These are phyloP conservation scores for Abrus pulchellus DNA, from an alignment of 306 rosid genomes.

Conservation along the genomic window DNA sequence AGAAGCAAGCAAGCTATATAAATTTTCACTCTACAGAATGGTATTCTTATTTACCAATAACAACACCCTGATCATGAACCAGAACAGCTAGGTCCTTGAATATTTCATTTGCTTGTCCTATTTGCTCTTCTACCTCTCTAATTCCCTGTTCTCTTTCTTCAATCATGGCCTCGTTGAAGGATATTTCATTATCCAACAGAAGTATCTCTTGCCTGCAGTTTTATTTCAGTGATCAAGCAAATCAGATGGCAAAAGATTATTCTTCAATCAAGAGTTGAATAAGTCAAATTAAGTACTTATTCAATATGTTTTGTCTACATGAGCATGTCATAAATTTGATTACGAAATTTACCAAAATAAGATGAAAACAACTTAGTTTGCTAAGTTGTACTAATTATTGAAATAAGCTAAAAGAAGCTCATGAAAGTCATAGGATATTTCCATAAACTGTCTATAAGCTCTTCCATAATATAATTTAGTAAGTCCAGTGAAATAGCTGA, in stretches of 20 bases:
- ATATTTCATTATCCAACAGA: slow-evolving; percentile 69
- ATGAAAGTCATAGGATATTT: too few relatives aligned
- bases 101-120: slow-evolving; percentile 77
- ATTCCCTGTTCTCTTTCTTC: slow-evolving; percentile 89
- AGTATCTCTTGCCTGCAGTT: slow-evolving; percentile 73
- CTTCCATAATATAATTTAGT: not conserved
- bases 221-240: slow-evolving; percentile 45
- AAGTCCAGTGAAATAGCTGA: slow-evolving; percentile 4
- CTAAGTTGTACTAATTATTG: too few relatives aligned
- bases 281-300: not conserved
- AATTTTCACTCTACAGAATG: slow-evolving; percentile 12
- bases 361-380: too few relatives aligned
- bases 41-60: slow-evolving; percentile 65
- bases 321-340: too few relatives aligned
- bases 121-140: slow-evolving; percentile 76
- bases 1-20: slow-evolving; percentile 16
- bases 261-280: slow-evolving; percentile 24
- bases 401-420: too few relatives aligned
- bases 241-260: slow-evolving; percentile 28
- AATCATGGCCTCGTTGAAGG: slow-evolving; percentile 87
- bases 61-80: slow-evolving; percentile 82
- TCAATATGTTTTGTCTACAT: too few relatives aligned
- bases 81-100: slow-evolving; percentile 91
- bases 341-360: too few relatives aligned
- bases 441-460: too few relatives aligned